These are phyloP conservation scores for Irpex sp. DNA, from an alignment of 1,284 basidiomycete species.

Conservation along the genomic window DNA sequence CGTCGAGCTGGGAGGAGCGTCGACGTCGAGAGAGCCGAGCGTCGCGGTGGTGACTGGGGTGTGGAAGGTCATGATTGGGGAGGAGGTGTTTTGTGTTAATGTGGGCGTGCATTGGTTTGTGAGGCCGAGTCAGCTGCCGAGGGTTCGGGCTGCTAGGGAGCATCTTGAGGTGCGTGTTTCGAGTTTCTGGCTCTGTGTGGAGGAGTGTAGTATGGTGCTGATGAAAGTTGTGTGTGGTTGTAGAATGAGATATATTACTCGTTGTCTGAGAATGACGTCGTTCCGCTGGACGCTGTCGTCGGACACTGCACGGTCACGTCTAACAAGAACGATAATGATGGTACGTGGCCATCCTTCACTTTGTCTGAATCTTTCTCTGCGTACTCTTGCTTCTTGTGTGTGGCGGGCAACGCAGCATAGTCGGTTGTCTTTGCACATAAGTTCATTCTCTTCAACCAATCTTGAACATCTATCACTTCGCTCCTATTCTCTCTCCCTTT, in stretches of 20 bases:
- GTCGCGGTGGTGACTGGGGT: constrained; percentile 61
- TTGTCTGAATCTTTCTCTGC: background rate
- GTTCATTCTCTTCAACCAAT: no score
- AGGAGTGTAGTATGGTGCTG: no score
- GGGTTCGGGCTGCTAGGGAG: constrained; percentile 49
- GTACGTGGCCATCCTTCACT: background rate
- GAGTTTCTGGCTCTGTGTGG: no score
- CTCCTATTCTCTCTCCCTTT: no score
- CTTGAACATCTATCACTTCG: no score
- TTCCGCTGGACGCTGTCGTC: constrained; percentile 48
- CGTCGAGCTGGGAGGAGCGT: constrained; percentile 34
- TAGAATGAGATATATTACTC: constrained; percentile 70
- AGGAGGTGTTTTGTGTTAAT: constrained; percentile 35
- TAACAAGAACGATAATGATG: constrained; percentile 2
- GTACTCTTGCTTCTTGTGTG: background rate
- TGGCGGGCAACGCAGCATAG: no score
- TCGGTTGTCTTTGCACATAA: no score
- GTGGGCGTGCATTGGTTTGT: constrained; percentile 67
- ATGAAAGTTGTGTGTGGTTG: background rate
- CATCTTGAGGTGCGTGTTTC: constrained; percentile 48
- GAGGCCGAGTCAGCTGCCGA: constrained; percentile 52
- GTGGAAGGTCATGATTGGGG: constrained; percentile 46
- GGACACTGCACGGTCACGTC: constrained; percentile 46
- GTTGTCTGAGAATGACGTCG: constrained; percentile 41
- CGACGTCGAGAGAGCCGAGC: constrained; percentile 45